phyloP scores from a whole-genome alignment of 1,284 basidiomycete species.

The Apiotrichum porosum region DNA sequence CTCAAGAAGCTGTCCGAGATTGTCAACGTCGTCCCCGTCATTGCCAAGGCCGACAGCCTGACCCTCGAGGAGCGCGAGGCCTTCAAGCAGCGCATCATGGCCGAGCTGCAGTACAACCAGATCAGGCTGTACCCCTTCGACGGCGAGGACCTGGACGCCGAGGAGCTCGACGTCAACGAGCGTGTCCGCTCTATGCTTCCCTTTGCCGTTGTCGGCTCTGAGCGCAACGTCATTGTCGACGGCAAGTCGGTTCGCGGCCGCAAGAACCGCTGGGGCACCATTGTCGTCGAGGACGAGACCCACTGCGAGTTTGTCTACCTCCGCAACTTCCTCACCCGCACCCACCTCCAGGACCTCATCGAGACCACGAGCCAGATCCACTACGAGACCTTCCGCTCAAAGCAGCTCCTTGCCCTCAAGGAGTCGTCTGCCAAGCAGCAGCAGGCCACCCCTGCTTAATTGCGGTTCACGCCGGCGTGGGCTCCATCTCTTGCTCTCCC shows the following conservation, averaged over 20 bases:
- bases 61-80: constrained; percentile 86
- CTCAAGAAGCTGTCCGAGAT: constrained; percentile 99
- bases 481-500: neutral
- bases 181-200: constrained; percentile 89
- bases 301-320: constrained; percentile 99
- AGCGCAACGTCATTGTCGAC: constrained; percentile 88
- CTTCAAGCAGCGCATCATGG: constrained; percentile 95
- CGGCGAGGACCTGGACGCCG: constrained; percentile 86
- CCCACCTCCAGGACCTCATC: constrained; percentile 92
- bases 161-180: constrained; percentile 82
- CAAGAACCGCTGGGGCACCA: constrained; percentile 96
- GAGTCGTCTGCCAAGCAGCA: constrained; percentile 46
- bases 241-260: constrained; percentile 92
- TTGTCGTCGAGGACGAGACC: constrained; percentile 92
- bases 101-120: constrained; percentile 86
- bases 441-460: constrained; percentile 17
- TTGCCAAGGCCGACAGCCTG: constrained; percentile 95
- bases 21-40: constrained; percentile 97
- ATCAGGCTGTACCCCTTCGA: constrained; percentile 97
- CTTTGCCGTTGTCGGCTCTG: constrained; percentile 94
- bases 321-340: constrained; percentile 89
- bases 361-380: constrained; percentile 98
- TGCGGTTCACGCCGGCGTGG: neutral
- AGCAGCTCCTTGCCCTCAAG: constrained; percentile 61
- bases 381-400: constrained; percentile 98